phyloP scores from a whole-genome alignment of 306 rosid genomes.

The Boehmeria nivea region DNA sequence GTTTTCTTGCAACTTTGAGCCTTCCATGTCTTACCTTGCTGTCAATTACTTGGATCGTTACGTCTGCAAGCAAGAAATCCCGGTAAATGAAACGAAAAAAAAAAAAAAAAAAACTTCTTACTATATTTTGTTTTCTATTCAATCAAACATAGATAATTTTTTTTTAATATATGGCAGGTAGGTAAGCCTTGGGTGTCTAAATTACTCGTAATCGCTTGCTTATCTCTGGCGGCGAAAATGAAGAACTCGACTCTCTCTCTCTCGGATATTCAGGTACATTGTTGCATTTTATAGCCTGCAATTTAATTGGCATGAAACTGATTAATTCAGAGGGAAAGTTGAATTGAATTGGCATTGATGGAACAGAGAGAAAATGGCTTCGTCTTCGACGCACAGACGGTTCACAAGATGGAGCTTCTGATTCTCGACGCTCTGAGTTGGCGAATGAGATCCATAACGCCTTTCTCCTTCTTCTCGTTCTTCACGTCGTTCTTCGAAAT shows the following conservation, averaged over 20 bases:
- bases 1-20: slow-evolving; percentile 47
- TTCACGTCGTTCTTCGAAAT: slow-evolving; percentile 40
- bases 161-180: slow-evolving; percentile 25
- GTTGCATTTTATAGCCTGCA: neutral
- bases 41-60: slow-evolving; percentile 60
- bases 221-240: slow-evolving; percentile 74
- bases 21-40: slow-evolving; percentile 57
- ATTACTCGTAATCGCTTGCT: slow-evolving; percentile 43
- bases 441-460: slow-evolving; percentile 76
- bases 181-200: slow-evolving; percentile 52
- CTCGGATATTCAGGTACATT: slow-evolving; percentile 35
- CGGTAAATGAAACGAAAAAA: slow-evolving; percentile 34
- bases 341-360: slow-evolving; percentile 15
- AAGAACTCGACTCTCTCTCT: slow-evolving; percentile 38
- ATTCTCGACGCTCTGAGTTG: slow-evolving; percentile 61
- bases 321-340: neutral
- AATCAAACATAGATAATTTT: too few relatives aligned
- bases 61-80: slow-evolving; percentile 45
- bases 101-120: neutral
- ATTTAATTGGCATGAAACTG: neutral
- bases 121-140: too few relatives aligned
- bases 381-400: slow-evolving; percentile 37
- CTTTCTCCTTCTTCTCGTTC: slow-evolving; percentile 61
- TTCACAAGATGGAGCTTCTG: slow-evolving; percentile 59
- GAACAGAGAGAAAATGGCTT: slow-evolving; percentile 45